Evolutionary conservation across 768 basidiomycete genomes (phyloP).

Genomic region (Filobasidium wieringae): DNA sequence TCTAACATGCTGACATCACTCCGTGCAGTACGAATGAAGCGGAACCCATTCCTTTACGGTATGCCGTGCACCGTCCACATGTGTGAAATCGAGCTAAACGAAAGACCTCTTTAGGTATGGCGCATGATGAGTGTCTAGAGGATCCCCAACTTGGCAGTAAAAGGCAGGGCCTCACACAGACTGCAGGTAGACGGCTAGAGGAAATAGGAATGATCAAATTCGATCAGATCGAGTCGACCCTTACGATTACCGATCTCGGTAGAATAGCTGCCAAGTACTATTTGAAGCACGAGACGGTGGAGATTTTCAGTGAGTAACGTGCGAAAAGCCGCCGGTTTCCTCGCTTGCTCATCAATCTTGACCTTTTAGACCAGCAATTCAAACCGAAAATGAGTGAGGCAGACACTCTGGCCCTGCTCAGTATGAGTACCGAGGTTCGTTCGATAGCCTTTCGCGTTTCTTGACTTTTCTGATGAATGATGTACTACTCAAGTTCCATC

Average conservation of each 20-base stretch:
- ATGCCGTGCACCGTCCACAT: conserved; percentile 4
- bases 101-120: conserved; percentile 56
- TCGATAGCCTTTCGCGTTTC: neutral
- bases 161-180: conserved; percentile 54
- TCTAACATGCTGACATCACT: neutral
- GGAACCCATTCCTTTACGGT: conserved; percentile 82
- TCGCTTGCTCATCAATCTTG: neutral
- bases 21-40: conserved; percentile 65
- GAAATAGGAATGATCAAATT: conserved; percentile 70
- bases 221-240: conserved; percentile 49
- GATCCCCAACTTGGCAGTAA: conserved; percentile 64
- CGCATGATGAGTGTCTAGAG: conserved; percentile 53
- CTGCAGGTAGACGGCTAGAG: conserved; percentile 57
- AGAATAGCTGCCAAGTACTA: conserved; percentile 95
- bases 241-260: conserved; percentile 79
- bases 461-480: neutral
- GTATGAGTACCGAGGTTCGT: conserved; percentile 77
- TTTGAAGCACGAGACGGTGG: conserved; percentile 70
- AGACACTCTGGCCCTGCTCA: conserved; percentile 72
- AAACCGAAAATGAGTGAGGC: conserved; percentile 80
- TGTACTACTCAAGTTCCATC: conserved; percentile 59
- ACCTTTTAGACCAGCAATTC: conserved; percentile 48
- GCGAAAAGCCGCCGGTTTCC: too few species aligned
- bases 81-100: conserved; percentile 1
- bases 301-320: conserved; percentile 54